Base-by-base conservation (phyloP, 441 rosid species). In the Pelargonium cotyledonis region DNA sequence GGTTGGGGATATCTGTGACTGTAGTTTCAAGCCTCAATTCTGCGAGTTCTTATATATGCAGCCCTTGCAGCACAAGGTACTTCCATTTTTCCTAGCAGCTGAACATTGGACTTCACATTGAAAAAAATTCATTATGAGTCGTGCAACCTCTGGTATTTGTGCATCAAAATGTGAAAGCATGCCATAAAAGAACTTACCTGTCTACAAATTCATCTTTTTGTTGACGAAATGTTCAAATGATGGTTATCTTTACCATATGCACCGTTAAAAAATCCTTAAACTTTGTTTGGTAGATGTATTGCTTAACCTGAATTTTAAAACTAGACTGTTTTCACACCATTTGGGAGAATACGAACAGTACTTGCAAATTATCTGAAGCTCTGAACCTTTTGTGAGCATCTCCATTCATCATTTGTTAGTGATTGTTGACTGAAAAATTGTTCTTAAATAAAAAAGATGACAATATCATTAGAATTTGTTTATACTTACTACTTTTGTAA, bases 1-100 rank as follows among this genome's bases (percentile, higher is more conserved):
- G 99, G 73, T 76, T 95, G 84, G 95, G 89, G 58, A 80, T 95
- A 75, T 68, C 77, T 29, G 86, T 79, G 67, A 74, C 84, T 29
- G 68, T 72, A 63, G 79, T 77, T 76, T 75, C 82, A 61, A 80
- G 79, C 72, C 75, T 89, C 69, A 70, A 77, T 73, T 74, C 82
- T 40, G 89, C 86, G 71, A 78, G 79, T 75, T 68, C 84, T 60
- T 67, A 63, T 75, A 69, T 81, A 66, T 76, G 86, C 46, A 75
- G 75, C 73, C 72, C 68, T 62, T 18, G 29, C 70, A 19, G 44
- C 77, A 63, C 73, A 68, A 85, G 95, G 95, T 89, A 83, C 38
- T 19, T 58, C 6, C 26, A 0, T 6, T 55, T 18, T 9, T 3
- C 14, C 14, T 5, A 44, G 49, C 49, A 44, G 49, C 14, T 11